phyloP scores from a whole-genome alignment of 495 filamentous ascomycete species.

The Penicillium flavigenum region DNA sequence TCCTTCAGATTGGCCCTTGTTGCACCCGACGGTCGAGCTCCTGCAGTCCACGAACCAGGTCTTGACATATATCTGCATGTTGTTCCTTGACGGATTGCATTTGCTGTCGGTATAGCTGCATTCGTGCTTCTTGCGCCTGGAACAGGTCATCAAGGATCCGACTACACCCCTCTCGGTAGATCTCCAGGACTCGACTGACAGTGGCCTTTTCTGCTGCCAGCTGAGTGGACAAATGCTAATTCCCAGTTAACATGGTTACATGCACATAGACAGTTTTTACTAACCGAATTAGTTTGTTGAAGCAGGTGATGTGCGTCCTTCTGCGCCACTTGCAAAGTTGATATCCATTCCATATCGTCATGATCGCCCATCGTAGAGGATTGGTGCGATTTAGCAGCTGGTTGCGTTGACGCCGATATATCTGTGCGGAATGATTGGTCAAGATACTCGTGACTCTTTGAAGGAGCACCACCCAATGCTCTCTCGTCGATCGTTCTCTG shows the following conservation, averaged over 20 bases:
- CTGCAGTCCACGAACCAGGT: conserved; percentile 34
- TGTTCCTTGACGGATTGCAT: conserved; percentile 33
- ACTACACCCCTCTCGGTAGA: conserved; percentile 35
- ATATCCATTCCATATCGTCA: conserved; percentile 26
- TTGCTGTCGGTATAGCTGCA: conserved; percentile 35
- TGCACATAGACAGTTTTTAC: conserved; percentile 1
- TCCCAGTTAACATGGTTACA: conserved; percentile 4
- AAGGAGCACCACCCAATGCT: background rate
- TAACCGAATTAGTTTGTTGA: conserved; percentile 29
- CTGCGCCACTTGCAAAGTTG: conserved; percentile 26
- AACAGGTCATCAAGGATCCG: conserved; percentile 36
- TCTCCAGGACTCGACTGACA: conserved; percentile 31
- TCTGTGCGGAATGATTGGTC: conserved; percentile 4
- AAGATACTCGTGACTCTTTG: background rate
- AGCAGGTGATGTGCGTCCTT: conserved; percentile 25
- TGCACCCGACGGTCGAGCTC: conserved; percentile 30
- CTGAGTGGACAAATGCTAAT: conserved; percentile 30
- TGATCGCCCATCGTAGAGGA: background rate
- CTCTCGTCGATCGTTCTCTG: conserved; percentile 8
- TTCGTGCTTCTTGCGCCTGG: conserved; percentile 33
- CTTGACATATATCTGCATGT: conserved; percentile 35
- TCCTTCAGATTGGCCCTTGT: conserved; percentile 11
- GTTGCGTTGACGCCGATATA: background rate
- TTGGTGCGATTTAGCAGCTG: background rate
- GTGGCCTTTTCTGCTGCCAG: conserved; percentile 35